Percentiles rank a stretch among this genome's conserved stretches.
Conservation (phyloP, 2,329 filamentous ascomycete genomes). For the Colletotrichum godetiae region DNA sequence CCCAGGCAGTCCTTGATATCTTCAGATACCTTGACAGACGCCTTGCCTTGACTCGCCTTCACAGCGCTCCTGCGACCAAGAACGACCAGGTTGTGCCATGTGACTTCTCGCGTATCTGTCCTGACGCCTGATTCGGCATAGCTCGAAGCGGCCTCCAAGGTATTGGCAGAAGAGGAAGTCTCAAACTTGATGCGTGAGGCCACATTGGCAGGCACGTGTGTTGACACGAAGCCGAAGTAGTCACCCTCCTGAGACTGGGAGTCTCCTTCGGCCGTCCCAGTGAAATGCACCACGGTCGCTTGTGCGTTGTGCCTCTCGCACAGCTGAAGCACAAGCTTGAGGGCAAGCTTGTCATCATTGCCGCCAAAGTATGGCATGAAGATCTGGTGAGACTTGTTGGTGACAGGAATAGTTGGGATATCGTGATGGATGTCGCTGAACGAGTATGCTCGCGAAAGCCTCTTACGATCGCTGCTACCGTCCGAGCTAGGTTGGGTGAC, state of each 20-base stretch:
- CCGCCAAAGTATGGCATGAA: conserved; percentile 91
- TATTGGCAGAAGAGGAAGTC: conserved; percentile 17
- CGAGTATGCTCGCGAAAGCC: conserved; percentile 65
- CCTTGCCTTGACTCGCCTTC: conserved; percentile 24
- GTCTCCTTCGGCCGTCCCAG: conserved; percentile 38
- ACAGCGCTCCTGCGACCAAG: conserved; percentile 40
- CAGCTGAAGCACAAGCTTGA: conserved; percentile 86
- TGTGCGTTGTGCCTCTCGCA: conserved; percentile 83
- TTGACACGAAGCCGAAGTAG: conserved; percentile 43
- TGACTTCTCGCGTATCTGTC: conserved; percentile 14
- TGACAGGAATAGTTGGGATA: conserved; percentile 61
- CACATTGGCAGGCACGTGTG: conserved; percentile 38
- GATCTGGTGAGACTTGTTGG: conserved; percentile 81
- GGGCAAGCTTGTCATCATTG: conserved; percentile 81
- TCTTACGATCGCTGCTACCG: conserved; percentile 44
- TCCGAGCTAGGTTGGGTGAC: conserved; percentile 53
- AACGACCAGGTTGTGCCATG: conserved; percentile 41
- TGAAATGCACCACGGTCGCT: conserved; percentile 74
- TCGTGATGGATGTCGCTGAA: conserved; percentile 68
- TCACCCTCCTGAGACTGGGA: conserved; percentile 20
- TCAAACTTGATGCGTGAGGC: conserved; percentile 40
- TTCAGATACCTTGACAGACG: conserved; percentile 30
- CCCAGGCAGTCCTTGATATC: conserved; percentile 43
- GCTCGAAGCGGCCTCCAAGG: conserved; percentile 18
- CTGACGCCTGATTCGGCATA: conserved; percentile 29